Percentiles rank a stretch among this genome's conserved stretches.
These are phyloP conservation scores for Nitzschia palea DNA, from an alignment of 108 stramenopile genomes.

Conservation along the genomic window DNA sequence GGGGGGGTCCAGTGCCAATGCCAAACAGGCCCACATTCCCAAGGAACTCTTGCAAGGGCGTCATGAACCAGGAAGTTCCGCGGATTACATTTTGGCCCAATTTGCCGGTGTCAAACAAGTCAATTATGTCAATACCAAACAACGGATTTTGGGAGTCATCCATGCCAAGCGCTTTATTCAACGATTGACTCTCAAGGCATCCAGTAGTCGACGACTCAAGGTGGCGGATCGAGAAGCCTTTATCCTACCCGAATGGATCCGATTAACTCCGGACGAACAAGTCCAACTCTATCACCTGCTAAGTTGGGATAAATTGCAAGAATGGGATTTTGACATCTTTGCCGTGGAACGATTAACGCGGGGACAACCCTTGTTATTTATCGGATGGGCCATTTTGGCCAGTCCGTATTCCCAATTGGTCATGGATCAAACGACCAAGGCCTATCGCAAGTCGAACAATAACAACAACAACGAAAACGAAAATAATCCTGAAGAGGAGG, in stretches of 20 bases:
- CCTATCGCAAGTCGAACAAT: background rate
- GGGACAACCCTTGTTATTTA: slow-evolving; percentile 46
- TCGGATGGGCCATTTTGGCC: slow-evolving; percentile 63
- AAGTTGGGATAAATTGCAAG: slow-evolving; percentile 42
- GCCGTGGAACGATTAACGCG: slow-evolving; percentile 40
- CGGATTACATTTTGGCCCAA: slow-evolving; percentile 2
- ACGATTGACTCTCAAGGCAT: background rate
- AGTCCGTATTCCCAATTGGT: slow-evolving; percentile 50
- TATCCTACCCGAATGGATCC: background rate
- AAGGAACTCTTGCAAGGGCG: background rate
- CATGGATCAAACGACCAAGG: slow-evolving; percentile 33
- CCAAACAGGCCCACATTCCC: background rate
- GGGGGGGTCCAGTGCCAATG: background rate
- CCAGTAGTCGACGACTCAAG: background rate
- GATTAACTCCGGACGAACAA: background rate
- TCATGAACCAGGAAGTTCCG: background rate
- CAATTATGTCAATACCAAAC: slow-evolving; percentile 2
- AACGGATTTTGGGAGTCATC: background rate
- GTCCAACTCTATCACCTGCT: slow-evolving; percentile 33
- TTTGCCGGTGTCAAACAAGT: slow-evolving; percentile 2
- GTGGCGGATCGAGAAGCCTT: background rate
- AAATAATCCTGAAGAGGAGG: slow-evolving; percentile 15
- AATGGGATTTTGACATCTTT: slow-evolving; percentile 70
- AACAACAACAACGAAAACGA: slow-evolving; percentile 3
- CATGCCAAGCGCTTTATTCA: slow-evolving; percentile 11